Percentiles rank a stretch among this genome's conserved stretches.
Conservation (phyloP, 306 rosid species). For the Boehmeria nivea region DNA sequence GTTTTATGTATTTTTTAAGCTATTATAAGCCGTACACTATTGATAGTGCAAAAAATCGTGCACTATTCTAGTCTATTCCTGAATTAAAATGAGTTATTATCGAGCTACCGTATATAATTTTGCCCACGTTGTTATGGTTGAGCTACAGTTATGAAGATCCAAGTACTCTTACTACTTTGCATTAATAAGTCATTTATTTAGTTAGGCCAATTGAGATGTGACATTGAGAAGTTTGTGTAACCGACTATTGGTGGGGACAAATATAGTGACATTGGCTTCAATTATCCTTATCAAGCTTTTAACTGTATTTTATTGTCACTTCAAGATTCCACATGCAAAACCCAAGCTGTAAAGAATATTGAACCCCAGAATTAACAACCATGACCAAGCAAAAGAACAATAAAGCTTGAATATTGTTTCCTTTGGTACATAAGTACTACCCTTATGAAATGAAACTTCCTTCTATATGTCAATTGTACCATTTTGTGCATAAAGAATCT, state of each 20-base stretch:
- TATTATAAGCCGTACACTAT: too few species aligned
- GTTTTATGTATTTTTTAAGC: too few species aligned
- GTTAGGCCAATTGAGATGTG: conserved; percentile 3
- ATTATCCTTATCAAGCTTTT: neutral
- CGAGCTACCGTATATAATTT: too few species aligned
- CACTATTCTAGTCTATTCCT: too few species aligned
- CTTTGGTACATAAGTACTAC: neutral
- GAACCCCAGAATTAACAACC: neutral
- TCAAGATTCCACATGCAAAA: conserved; percentile 5
- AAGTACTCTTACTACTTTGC: neutral
- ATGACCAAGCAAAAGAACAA: neutral
- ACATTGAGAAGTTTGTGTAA: neutral
- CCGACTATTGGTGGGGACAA: conserved; percentile 7
- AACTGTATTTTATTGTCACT: neutral
- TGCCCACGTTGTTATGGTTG: neutral
- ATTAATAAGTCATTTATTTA: neutral
- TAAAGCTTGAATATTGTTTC: neutral
- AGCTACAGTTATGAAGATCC: neutral
- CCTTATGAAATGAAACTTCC: neutral
- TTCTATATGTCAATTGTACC: neutral
- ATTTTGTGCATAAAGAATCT: neutral
- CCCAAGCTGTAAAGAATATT: neutral
- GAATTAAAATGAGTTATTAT: too few species aligned
- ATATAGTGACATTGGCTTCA: conserved; percentile 4
- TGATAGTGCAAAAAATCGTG: too few species aligned